A percentile compares a stretch with the other conserved stretches of the same genome.
Evolutionary conservation across 202 grass and related monocot species (phyloP).

Genomic region (Saccharum hybrid): DNA sequence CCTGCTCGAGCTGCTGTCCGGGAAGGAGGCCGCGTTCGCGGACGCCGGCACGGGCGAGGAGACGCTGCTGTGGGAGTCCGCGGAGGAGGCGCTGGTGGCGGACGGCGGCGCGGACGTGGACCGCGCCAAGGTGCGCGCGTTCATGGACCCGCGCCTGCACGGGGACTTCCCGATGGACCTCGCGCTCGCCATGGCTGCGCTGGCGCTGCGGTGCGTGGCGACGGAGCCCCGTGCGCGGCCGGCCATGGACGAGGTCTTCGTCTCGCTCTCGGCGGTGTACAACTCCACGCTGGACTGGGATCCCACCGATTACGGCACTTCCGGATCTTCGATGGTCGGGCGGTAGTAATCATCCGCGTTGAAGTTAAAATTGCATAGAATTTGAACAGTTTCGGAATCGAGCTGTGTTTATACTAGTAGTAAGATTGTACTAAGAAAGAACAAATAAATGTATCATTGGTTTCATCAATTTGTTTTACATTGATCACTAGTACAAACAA

Average conservation of each 20-base stretch:
- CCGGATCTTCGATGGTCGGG: conserved; percentile 49
- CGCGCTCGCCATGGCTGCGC: conserved; percentile 63
- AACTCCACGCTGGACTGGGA: conserved; percentile 79
- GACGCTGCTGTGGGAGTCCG: conserved; percentile 52
- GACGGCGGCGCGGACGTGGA: conserved; percentile 58
- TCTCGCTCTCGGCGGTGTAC: conserved; percentile 70
- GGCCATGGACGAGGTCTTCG: conserved; percentile 58
- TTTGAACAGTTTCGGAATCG: not conserved
- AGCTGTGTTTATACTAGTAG: not conserved
- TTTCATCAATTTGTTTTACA: not conserved
- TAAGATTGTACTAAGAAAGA: not conserved
- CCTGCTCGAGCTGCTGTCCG: conserved; percentile 76
- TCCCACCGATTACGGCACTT: conserved; percentile 59
- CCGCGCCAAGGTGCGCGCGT: conserved; percentile 54
- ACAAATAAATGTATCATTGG: not conserved
- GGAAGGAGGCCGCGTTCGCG: conserved; percentile 64
- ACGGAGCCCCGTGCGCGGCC: conserved; percentile 55
- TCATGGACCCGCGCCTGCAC: conserved; percentile 62
- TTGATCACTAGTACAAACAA: not conserved
- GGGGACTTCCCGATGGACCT: conserved; percentile 75
- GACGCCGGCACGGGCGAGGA: conserved; percentile 36
- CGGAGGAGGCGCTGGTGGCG: conserved; percentile 43
- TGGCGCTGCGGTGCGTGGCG: conserved; percentile 73
- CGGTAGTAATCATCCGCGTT: conserved; percentile 3
- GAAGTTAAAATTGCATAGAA: not conserved